A percentile compares a stretch with the other conserved stretches of the same genome.
phyloP scores from a whole-genome alignment of 2,329 filamentous ascomycete genomes.

The Ophiognomonia clavigignenti-juglandacearum region DNA sequence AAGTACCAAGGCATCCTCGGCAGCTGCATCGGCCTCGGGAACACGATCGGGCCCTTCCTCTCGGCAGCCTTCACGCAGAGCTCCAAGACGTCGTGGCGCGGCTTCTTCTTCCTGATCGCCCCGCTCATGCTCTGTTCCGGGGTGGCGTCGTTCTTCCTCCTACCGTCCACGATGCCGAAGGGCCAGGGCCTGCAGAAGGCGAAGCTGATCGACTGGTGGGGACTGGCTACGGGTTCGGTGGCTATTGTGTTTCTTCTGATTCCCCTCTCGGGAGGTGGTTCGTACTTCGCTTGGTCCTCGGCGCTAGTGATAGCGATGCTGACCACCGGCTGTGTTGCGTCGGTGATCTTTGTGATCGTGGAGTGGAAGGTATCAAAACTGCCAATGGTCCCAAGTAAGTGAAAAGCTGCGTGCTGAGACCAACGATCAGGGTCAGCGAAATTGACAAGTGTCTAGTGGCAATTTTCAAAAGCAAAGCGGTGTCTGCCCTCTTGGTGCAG shows the following conservation, averaged over 20 bases:
- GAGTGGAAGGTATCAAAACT: conserved; percentile 49
- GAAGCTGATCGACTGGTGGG: conserved; percentile 46
- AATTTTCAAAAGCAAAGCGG: conserved; percentile 43
- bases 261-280: conserved; percentile 50
- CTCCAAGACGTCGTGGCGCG: conserved; percentile 9
- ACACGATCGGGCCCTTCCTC: conserved; percentile 41
- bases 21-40: conserved; percentile 37
- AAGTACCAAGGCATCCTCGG: conserved; percentile 35
- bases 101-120: conserved; percentile 41
- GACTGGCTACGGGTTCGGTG: conserved; percentile 40
- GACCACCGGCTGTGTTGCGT: conserved; percentile 38
- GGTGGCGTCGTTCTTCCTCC: conserved; percentile 35
- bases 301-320: conserved; percentile 55
- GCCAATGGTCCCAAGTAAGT: conserved; percentile 40
- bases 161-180: conserved; percentile 42
- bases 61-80: conserved; percentile 38
- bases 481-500: conserved; percentile 45
- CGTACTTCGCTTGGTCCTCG: conserved; percentile 47
- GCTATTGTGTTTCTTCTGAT: conserved; percentile 52
- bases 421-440: neutral
- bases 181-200: conserved; percentile 37
- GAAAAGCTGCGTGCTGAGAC: neutral
- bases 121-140: conserved; percentile 39
- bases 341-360: conserved; percentile 43
- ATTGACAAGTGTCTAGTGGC: neutral